Evolutionary conservation across 768 basidiomycete genomes (phyloP), one percentile per base, ranked within the genome.

Genomic region (Boletus rufocinnamomeus): DNA sequence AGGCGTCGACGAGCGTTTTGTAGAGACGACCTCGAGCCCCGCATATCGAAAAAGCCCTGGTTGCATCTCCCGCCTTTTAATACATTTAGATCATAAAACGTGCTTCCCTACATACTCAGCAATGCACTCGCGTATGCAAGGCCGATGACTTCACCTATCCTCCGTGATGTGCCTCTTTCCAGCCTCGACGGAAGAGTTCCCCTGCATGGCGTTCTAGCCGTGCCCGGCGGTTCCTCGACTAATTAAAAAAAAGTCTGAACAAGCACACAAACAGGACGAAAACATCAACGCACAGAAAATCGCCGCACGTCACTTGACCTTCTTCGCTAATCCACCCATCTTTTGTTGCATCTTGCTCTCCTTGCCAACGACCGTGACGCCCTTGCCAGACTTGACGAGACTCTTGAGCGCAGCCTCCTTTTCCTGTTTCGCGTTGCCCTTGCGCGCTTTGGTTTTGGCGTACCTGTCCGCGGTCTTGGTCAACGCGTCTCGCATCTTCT

Each of bases 301-400:
- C 38, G 2, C 19, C 21, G 8, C 43, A 8, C 17, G n/a, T 60
- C 51, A 60, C 60, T 75, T 77, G 54, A 68, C 70, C 52, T 70
- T 63, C 34, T 57, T 63, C 5, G 37, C 34, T 25, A 14, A 19
- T 37, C 44, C 61, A 3, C 41, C 54, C 34, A 2, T 53, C 37
- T 59, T 77, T 61, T 73, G 75, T 60, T 75, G 75, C 61, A 71
- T 74, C 50, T 71, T 70, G 27, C 71, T 75, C 63, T 74, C 76
- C 73, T 94, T 95, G 25, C 93, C 94, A 43, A 95, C 82, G 19
- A 95, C 86, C 0, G 93, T 95, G 41, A 95, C 89, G 0, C 94
- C 93, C 68, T 85, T 89, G 2, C 93, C 91, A 32, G 79, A 83
- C 69, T 92, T 95, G 30, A 97, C 87, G 10, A 97, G 81, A 62